These are phyloP conservation scores for Rubroshorea leprosula DNA, from an alignment of 345 rosid species.

Conservation along the genomic window DNA sequence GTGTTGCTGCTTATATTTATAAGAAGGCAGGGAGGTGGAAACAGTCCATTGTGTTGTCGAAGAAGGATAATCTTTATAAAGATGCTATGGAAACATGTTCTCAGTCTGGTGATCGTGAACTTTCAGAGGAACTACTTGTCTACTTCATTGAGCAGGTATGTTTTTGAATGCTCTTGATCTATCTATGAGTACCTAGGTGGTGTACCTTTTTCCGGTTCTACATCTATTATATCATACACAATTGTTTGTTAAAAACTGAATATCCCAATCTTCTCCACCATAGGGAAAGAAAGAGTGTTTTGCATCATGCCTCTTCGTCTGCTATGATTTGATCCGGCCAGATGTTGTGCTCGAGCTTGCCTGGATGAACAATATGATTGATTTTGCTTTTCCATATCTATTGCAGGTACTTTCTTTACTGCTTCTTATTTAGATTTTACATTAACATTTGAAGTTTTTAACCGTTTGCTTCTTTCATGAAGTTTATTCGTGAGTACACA, in stretches of 20 bases:
- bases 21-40: constrained; percentile 99
- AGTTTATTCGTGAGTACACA: constrained; percentile 66
- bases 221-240: too few species aligned
- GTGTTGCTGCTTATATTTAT: constrained; percentile 98
- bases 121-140: constrained; percentile 88
- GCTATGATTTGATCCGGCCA: constrained; percentile 76
- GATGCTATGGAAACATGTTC: constrained; percentile 99
- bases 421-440: too few species aligned
- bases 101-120: constrained; percentile 94
- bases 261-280: too few species aligned
- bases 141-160: constrained; percentile 98
- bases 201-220: too few species aligned
- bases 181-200: too few species aligned
- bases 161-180: too few species aligned
- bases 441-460: too few species aligned
- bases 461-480: constrained; percentile 10
- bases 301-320: constrained; percentile 89
- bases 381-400: constrained; percentile 82
- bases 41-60: constrained; percentile 93
- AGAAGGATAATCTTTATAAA: constrained; percentile 83
- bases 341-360: constrained; percentile 86
- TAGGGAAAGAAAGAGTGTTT: constrained; percentile 95
- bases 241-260: too few species aligned
- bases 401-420: constrained; percentile 56
- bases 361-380: constrained; percentile 85